Evolutionary conservation across 805 yeast genomes (phyloP).

Genomic region (Metschnikowia lunata): DNA sequence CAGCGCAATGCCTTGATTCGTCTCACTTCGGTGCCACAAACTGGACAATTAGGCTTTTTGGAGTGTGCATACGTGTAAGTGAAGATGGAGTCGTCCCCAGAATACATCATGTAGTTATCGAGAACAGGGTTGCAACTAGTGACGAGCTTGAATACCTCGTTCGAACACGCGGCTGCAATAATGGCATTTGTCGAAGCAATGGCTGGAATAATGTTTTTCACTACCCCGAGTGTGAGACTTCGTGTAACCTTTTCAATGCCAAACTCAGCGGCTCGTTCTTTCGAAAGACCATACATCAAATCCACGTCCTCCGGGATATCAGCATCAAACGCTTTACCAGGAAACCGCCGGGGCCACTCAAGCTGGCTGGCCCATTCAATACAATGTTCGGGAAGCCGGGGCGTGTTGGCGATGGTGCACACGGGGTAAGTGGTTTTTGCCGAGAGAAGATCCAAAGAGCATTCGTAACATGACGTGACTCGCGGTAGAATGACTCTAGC

Average conservation of each 20-base stretch:
- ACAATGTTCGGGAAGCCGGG: conserved; percentile 92
- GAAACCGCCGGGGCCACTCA: conserved; percentile 60
- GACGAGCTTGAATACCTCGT: conserved; percentile 76
- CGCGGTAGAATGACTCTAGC: conserved; percentile 83
- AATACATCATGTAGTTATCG: conserved; percentile 79
- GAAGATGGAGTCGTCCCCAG: conserved; percentile 77
- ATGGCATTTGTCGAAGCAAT: conserved; percentile 92
- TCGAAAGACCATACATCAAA: conserved; percentile 55
- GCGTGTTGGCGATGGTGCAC: conserved; percentile 92
- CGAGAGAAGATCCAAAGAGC: conserved; percentile 74
- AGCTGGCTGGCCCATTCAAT: conserved; percentile 83
- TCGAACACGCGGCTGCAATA: conserved; percentile 83
- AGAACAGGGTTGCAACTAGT: conserved; percentile 64
- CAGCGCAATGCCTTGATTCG: conserved; percentile 22
- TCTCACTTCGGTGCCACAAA: conserved; percentile 55
- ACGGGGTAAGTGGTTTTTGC: conserved; percentile 70
- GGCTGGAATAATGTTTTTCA: conserved; percentile 89
- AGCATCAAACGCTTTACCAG: conserved; percentile 52
- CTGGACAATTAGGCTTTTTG: conserved; percentile 60
- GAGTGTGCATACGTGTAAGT: conserved; percentile 67
- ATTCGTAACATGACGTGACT: conserved; percentile 86
- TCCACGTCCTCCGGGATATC: conserved; percentile 65
- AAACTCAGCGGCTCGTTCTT: conserved; percentile 56
- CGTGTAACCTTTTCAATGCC: conserved; percentile 74
- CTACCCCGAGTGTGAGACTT: conserved; percentile 75